phyloP scores from a whole-genome alignment of 2,329 filamentous ascomycete species.

The Bipolaris gigantea region DNA sequence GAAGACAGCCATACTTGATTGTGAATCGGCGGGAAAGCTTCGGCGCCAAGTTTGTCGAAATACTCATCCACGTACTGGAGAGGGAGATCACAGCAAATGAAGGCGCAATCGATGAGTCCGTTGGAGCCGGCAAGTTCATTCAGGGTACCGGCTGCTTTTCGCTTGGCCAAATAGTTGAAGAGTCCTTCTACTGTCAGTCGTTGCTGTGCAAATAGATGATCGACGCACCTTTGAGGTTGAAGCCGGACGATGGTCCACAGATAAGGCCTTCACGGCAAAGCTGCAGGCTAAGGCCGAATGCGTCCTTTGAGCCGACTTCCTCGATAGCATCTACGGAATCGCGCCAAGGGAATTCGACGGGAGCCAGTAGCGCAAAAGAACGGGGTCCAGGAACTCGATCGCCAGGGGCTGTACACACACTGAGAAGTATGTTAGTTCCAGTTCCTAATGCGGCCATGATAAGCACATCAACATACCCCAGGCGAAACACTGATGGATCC shows the following conservation, averaged over 20 bases:
- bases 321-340: conserved; percentile 59
- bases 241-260: conserved; percentile 63
- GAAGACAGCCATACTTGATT: conserved; percentile 11
- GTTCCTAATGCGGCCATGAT: not conserved
- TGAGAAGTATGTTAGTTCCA: conserved; percentile 21
- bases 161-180: conserved; percentile 18
- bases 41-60: conserved; percentile 57
- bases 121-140: conserved; percentile 11
- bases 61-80: conserved; percentile 66
- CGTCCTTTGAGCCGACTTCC: conserved; percentile 58
- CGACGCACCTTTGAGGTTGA: conserved; percentile 55
- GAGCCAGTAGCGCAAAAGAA: conserved; percentile 53
- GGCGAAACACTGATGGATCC: conserved; percentile 21
- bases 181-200: conserved; percentile 15
- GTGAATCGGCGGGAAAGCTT: conserved; percentile 23
- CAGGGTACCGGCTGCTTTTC: conserved; percentile 17
- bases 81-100: conserved; percentile 65
- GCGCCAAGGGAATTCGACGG: conserved; percentile 62
- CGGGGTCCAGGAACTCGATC: conserved; percentile 63
- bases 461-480: conserved; percentile 13
- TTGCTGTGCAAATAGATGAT: not conserved
- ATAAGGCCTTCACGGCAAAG: conserved; percentile 61
- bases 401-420: conserved; percentile 60
- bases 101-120: conserved; percentile 36
- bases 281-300: conserved; percentile 57